Evolutionary conservation across 2,329 filamentous ascomycete genomes (phyloP), one percentile per base, ranked within the genome.

Genomic region (Alternaria gansuensis): DNA sequence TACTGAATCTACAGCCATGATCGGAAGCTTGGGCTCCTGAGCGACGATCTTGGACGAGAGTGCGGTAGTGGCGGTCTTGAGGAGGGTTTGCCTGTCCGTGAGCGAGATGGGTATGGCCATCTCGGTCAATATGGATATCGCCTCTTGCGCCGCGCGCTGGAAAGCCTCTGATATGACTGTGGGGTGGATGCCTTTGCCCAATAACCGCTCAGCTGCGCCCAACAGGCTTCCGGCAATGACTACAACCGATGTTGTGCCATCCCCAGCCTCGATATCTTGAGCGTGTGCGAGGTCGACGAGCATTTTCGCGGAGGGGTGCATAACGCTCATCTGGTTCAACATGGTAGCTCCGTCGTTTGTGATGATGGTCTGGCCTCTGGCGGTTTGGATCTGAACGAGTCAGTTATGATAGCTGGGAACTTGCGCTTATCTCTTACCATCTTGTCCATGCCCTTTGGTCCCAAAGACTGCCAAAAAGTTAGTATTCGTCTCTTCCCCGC

Each of bases 271-370:
- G 62, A 99, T 93, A 83, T 99, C 95, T 80, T 99, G 95, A 67
- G 95, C 95, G 68, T 95, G 92, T 73, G 94, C 96, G 63, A 99
- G 87, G 79, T 99, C 93, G 74, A 99, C 95, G 69, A 99, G 85
- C 95, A 99, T 99, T 83, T 97, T 97, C 51, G 95, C 95, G 48
- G 96, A 96, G n/a, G 95, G 95, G 78, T 99, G 95, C 90, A 99
- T 93, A 68, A 99, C 95, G 67, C 92, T 91, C 95, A 99, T 98
- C 84, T 94, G 94, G 83, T 91, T 96, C 76, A 99, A 83, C 94
- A 99, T 99, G 57, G 95, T 99, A 83, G 96, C 96, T 79, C 95
- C 95, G 81, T 99, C 95, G 84, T 99, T 99, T 75, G 95, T 99
- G 82, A 99, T 99, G 79, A 98, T 95, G 58, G 93, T 97, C 80